Evolutionary conservation across 805 yeast genomes (phyloP), one percentile per base, ranked within the genome.

Genomic region (Lipomyces lipofer): DNA sequence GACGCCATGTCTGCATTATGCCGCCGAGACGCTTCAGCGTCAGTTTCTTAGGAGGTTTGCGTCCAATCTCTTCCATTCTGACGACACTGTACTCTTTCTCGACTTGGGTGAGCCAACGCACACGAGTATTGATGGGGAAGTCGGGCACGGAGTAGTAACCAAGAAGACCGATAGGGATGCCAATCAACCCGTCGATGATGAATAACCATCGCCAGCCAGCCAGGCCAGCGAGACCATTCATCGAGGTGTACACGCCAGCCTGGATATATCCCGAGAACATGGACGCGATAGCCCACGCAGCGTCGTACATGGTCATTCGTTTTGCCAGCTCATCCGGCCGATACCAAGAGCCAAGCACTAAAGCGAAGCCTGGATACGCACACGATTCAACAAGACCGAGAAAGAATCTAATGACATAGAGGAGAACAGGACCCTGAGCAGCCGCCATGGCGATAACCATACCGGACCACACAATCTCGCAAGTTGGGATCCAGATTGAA

Each of bases 181-280:
- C 58, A 33, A 54, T 54, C 24, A 52, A 29, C 13, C 60, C 60
- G 39, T 56, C 60, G 30, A 57, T 57, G 25, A 57, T 54, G 21
- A 57, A 57, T 42, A 57, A 33, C 60, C 61, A 57, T 72, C 83
- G 76, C 89, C 89, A 85, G 8, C 87, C 82, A 6, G 75, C 75
- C 12, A 79, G 70, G 0, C 88, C 88, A 40, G 66, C 64, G 10
- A 65, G 70, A 29, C 85, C 87, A 49, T 75, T 69, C 62, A 85
- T 65, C 30, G 68, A 62, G 17, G 73, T 63, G 55, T 72, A 77
- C 27, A 83, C 76, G 12, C 84, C 80, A 15, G 84, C 79, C 61
- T 83, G 84, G 40, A 85, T 71, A 56, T 81, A 78, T 43, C 88
- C 86, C 0, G 86, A 75, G 21, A 86, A 81, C 58, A 84, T 72